These are phyloP conservation scores for Dryadomyces quercus-mongolicae DNA, from an alignment of 2,329 filamentous ascomycete genomes.

Conservation along the genomic window DNA sequence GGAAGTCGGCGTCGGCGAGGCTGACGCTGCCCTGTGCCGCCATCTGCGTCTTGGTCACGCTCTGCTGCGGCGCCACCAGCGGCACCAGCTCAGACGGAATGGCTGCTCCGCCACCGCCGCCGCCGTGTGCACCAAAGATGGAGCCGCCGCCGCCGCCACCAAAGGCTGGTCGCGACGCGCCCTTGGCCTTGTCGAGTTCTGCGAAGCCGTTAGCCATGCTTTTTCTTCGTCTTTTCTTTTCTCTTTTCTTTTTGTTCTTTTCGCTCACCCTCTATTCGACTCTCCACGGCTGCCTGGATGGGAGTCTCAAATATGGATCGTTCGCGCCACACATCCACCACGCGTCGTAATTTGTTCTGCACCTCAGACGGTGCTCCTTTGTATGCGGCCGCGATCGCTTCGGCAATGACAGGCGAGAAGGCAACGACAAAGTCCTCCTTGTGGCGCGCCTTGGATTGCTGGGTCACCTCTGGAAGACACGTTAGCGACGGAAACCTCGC, in stretches of 20 bases:
- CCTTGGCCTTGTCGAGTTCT: slow-evolving; percentile 53
- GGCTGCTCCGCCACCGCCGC: slow-evolving; percentile 20
- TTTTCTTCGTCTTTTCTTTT: too few relatives aligned
- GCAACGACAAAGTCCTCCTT: slow-evolving; percentile 89
- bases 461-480: slow-evolving; percentile 62
- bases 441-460: slow-evolving; percentile 85
- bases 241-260: neutral
- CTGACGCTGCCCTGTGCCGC: slow-evolving; percentile 54
- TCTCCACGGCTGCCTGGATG: slow-evolving; percentile 72
- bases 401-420: slow-evolving; percentile 83
- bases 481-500: neutral
- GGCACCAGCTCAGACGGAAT: slow-evolving; percentile 67
- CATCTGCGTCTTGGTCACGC: slow-evolving; percentile 59
- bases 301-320: slow-evolving; percentile 70
- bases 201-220: neutral
- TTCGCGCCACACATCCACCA: slow-evolving; percentile 90
- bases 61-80: slow-evolving; percentile 62
- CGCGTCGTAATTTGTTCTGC: slow-evolving; percentile 74
- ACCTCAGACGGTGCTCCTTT: slow-evolving; percentile 78
- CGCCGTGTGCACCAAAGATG: slow-evolving; percentile 16
- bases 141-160: slow-evolving; percentile 34
- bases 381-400: slow-evolving; percentile 83
- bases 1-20: slow-evolving; percentile 69
- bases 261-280: slow-evolving; percentile 60
- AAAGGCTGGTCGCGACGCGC: slow-evolving; percentile 35